A percentile compares a stretch with the other conserved stretches of the same genome.
Evolutionary conservation across 768 basidiomycete species (phyloP).

Genomic region (Panellus pusillus): DNA sequence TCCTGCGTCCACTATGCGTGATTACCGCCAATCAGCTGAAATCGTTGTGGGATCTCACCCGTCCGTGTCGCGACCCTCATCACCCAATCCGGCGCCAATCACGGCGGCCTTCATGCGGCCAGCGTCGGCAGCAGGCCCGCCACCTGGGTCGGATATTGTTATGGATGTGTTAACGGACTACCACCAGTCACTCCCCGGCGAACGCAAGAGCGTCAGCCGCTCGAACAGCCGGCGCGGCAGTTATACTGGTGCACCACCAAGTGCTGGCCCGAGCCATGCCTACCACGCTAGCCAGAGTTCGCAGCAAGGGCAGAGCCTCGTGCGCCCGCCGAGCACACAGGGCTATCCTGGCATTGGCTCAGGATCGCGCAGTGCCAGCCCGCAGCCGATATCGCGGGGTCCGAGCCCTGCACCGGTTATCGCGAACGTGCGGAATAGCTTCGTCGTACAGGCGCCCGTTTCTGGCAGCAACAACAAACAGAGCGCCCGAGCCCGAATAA

Average conservation of each 20-base stretch:
- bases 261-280: conserved; percentile 25
- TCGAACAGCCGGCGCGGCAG: conserved; percentile 49
- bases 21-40: conserved; percentile 77
- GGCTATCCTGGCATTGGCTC: conserved; percentile 86
- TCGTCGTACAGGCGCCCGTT: conserved; percentile 40
- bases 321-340: conserved; percentile 55
- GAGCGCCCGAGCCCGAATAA: conserved; percentile 70
- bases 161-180: conserved; percentile 78
- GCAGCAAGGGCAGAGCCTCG: conserved; percentile 39
- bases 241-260: conserved; percentile 32
- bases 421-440: conserved; percentile 31
- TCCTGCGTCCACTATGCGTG: conserved; percentile 40
- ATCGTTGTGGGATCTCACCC: conserved; percentile 80
- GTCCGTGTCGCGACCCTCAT: conserved; percentile 65
- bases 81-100: conserved; percentile 60
- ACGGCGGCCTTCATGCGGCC: conserved; percentile 79
- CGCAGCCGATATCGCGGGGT: conserved; percentile 56
- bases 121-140: conserved; percentile 41
- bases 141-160: conserved; percentile 54
- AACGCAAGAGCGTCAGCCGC: conserved; percentile 61
- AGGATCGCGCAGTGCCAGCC: conserved; percentile 62
- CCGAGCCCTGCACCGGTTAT: conserved; percentile 51
- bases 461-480: conserved; percentile 33
- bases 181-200: conserved; percentile 85
- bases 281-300: conserved; percentile 28